These are phyloP conservation scores for Fusarium sp. DNA, from an alignment of 2,329 filamentous ascomycete species.

Conservation along the genomic window DNA sequence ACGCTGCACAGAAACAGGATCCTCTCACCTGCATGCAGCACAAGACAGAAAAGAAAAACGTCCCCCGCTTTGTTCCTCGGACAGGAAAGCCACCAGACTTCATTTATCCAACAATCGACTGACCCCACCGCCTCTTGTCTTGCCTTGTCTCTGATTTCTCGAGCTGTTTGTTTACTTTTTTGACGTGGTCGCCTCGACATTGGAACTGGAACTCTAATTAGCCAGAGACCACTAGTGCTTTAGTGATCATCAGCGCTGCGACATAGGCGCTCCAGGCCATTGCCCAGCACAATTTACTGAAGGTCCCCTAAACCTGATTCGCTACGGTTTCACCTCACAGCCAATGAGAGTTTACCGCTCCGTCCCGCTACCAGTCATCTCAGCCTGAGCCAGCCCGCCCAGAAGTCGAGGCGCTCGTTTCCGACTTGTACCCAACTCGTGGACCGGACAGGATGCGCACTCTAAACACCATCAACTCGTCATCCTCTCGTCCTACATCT, in stretches of 20 bases:
- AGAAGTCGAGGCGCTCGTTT: constrained; percentile 21
- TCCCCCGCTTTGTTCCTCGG: constrained; percentile 12
- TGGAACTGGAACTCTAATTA: constrained; percentile 25
- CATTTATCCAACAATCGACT: constrained; percentile 20
- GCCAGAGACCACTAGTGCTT: constrained; percentile 23
- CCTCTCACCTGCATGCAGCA: constrained; percentile 18
- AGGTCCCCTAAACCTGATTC: constrained; percentile 36
- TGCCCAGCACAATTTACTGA: constrained; percentile 9
- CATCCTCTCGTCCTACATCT: constrained; percentile 38
- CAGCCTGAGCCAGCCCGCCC: constrained; percentile 28
- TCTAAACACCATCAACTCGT: constrained; percentile 46
- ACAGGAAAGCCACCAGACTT: constrained; percentile 16
- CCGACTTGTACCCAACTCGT: constrained; percentile 31
- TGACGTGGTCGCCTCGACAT: constrained; percentile 24
- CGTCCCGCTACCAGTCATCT: constrained; percentile 29
- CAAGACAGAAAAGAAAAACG: constrained; percentile 14
- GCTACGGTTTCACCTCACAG: constrained; percentile 19
- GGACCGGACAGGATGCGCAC: constrained; percentile 45
- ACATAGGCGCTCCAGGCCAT: constrained; percentile 7
- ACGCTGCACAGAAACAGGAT: constrained; percentile 4
- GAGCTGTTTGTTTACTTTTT: constrained; percentile 37
- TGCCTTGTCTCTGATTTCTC: constrained; percentile 15
- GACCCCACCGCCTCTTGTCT: constrained; percentile 29
- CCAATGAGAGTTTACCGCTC: constrained; percentile 40
- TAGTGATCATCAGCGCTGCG: constrained; percentile 27